Base-by-base conservation (phyloP, 352 stramenopile genomes). In the Globisporangium cystogenes region DNA sequence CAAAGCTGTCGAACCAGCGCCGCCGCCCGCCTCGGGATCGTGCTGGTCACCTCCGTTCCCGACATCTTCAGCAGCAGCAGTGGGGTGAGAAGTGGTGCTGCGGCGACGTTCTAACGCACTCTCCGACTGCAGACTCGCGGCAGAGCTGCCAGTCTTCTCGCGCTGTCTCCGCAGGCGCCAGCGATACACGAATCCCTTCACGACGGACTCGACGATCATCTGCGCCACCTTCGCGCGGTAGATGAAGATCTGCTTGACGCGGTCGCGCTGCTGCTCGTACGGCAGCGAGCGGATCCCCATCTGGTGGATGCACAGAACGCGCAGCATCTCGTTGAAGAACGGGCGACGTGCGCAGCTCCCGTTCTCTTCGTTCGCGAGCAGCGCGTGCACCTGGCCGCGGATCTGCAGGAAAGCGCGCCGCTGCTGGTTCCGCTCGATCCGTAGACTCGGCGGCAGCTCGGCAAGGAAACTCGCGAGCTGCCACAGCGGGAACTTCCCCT, bases 221-320 rank as follows among this genome's bases (percentile, higher is more conserved):
- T 81, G 62, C 23, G 80, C 77, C 31, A 91, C 74, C 53, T 89
- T 88, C 39, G 74, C 79, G 4, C 76, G 64, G 57, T 86, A 89
- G 65, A 91, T 80, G 48, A 91, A 91, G 57, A 91, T 91, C 59
- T 91, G 77, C 51, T 91, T 91, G 48, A 91, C 80, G 10, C 80
- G 80, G 52, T 89, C 80, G 53, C 80, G 70, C 53, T 89, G 80
- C 55, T 91, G 80, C 53, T 91, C 80, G 55, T 91, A 91, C 18
- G 77, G 77, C 37, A 91, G 61, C 29, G 77, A 84, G 18, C 77
- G 77, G 45, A 91, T 91, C 8, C 80, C 80, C n/a, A 91, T 62
- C 21, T 91, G 80, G 42, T 91, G 77, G 46, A 91, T 91, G 51
- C 77, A 91, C 50, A 91, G 50, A 20, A 80, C 72, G 23, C 80